These are phyloP conservation scores for Daucus carota DNA, from an alignment of 129 eudicot genomes.

Conservation along the genomic window DH1_v3.0 NC_030389.2:11569501-11570000, in stretches of 20 bases:
- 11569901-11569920: conserved; percentile 12
- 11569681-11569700: not conserved
- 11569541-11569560: conserved; percentile 64
- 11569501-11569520: not conserved
- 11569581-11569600: too few relatives aligned
- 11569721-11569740: conserved; percentile 58
- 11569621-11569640: not conserved
- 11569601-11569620: not conserved
- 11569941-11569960: too few relatives aligned
- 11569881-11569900: conserved; percentile 30
- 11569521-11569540: conserved; percentile 28
- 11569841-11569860: conserved; percentile 45
- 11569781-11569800: conserved; percentile 63
- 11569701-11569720: conserved; percentile 66
- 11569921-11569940: too few relatives aligned
- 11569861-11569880: conserved; percentile 50
- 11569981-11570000: too few relatives aligned
- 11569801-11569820: conserved; percentile 70
- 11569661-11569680: too few relatives aligned
- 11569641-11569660: too few relatives aligned
- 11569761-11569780: conserved; percentile 55
- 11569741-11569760: conserved; percentile 49
- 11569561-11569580: conserved; percentile 41
- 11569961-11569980: too few relatives aligned
- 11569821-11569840: conserved; percentile 47